Conservation (phyloP, 1,284 basidiomycete genomes). For the Albatrellus sp. region DNA sequence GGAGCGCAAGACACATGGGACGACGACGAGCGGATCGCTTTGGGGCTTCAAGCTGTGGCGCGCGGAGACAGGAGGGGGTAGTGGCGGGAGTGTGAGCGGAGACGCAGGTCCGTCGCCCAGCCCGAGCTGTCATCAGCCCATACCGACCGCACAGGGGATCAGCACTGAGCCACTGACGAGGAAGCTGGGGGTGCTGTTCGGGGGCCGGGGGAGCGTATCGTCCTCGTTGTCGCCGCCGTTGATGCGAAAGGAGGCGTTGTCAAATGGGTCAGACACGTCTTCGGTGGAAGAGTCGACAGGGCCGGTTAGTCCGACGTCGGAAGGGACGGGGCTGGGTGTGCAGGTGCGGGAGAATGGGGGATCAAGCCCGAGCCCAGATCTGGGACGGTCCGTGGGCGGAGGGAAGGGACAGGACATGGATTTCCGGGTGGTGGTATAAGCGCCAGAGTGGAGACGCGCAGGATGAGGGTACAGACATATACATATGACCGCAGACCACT, state of each 20-base stretch:
- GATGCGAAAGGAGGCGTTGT: constrained; percentile 17
- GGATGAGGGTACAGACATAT: no score
- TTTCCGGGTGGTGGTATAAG: not conserved
- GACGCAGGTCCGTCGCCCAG: not conserved
- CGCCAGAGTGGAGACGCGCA: no score
- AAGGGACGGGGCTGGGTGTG: constrained; percentile 10
- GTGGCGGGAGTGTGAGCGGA: constrained; percentile 12
- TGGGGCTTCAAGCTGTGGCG: constrained; percentile 52
- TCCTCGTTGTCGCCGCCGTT: constrained; percentile 18
- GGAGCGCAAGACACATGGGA: constrained; percentile 4
- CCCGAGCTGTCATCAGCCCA: constrained; percentile 12
- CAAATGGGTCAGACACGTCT: constrained; percentile 24
- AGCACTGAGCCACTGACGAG: constrained; percentile 28
- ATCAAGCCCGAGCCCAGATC: not conserved
- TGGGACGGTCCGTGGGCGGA: not conserved
- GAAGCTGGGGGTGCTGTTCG: constrained; percentile 61
- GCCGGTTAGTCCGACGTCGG: constrained; percentile 22
- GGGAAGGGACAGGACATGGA: not conserved
- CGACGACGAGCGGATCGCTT: constrained; percentile 11
- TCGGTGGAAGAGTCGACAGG: constrained; percentile 22
- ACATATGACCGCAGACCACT: no score
- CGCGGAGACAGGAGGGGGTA: constrained; percentile 15
- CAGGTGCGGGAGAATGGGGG: not conserved
- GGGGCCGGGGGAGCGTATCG: constrained; percentile 39
- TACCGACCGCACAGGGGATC: constrained; percentile 19